Evolutionary conservation across 106 monocot species (phyloP).

Genomic region (Acorus calamus): DNA sequence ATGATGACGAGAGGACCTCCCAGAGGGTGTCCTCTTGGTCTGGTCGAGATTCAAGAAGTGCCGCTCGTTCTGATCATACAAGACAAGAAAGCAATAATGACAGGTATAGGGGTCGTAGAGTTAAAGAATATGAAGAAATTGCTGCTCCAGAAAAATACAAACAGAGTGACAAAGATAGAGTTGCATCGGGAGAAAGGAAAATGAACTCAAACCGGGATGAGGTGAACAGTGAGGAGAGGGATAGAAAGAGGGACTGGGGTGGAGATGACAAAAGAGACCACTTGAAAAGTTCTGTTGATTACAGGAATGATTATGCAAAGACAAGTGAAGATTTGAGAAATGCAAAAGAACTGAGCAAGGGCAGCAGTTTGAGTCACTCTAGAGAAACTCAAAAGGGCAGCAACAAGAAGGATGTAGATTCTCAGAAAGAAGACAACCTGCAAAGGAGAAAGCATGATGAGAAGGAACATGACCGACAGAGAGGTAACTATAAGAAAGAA

Average conservation of each 20-base stretch:
- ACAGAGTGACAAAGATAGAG: slow-evolving; percentile 25
- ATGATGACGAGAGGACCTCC: slow-evolving; percentile 35
- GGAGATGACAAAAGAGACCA: slow-evolving; percentile 35
- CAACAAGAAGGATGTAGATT: slow-evolving; percentile 29
- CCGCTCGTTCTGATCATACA: slow-evolving; percentile 17
- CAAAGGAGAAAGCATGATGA: slow-evolving; percentile 31
- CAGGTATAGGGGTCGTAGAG: slow-evolving; percentile 17
- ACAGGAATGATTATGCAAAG: slow-evolving; percentile 23
- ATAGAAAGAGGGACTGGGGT: slow-evolving; percentile 30
- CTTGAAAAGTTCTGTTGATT: slow-evolving; percentile 28
- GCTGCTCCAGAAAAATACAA: slow-evolving; percentile 7
- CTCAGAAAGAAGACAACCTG: slow-evolving; percentile 7
- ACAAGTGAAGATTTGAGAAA: slow-evolving; percentile 13
- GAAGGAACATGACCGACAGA: slow-evolving; percentile 24
- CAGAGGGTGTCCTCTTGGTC: slow-evolving; percentile 19
- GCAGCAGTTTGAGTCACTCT: slow-evolving; percentile 1
- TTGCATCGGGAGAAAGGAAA: slow-evolving; percentile 8
- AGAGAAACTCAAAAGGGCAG: slow-evolving; percentile 19
- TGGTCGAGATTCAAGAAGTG: slow-evolving; percentile 31
- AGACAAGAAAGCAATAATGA: slow-evolving; percentile 24
- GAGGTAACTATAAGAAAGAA: slow-evolving; percentile 21
- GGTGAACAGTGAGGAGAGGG: slow-evolving; percentile 13
- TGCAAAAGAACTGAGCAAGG: slow-evolving; percentile 21
- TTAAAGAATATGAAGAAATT: slow-evolving; percentile 18
- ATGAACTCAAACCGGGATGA: slow-evolving; percentile 8